Conservation (phyloP, 345 rosid genomes). For the Corymbia maculata region DNA sequence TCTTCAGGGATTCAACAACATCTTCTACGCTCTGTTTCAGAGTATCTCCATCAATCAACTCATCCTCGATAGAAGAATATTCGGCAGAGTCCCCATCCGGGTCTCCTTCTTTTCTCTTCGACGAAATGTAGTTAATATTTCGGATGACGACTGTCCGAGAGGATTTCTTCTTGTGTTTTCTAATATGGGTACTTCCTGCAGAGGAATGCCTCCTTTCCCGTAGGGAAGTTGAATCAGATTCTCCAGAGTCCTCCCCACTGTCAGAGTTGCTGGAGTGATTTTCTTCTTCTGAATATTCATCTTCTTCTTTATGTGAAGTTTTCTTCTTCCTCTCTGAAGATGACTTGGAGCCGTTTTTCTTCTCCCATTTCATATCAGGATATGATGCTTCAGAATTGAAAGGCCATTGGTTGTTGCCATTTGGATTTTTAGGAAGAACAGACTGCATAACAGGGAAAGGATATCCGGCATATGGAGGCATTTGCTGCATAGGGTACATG, state of each 20-base stretch:
- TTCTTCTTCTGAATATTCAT: conserved; percentile 35
- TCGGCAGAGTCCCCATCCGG: conserved; percentile 18
- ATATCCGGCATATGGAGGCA: conserved; percentile 65
- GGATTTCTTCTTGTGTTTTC: conserved; percentile 43
- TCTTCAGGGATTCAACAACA: conserved; percentile 41
- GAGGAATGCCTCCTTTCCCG: conserved; percentile 39
- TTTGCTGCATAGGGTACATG: conserved; percentile 39
- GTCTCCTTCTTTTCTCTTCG: conserved; percentile 58
- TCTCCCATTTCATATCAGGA: not conserved
- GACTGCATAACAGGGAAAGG: conserved; percentile 58
- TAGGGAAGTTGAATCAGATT: conserved; percentile 29
- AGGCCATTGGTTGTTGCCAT: conserved; percentile 19
- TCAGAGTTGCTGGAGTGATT: conserved; percentile 36
- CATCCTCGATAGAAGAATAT: conserved; percentile 32
- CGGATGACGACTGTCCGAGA: conserved; percentile 75
- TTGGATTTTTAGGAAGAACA: conserved; percentile 29
- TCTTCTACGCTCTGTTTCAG: conserved; percentile 45
- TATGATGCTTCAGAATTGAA: conserved; percentile 7
- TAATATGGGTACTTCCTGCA: conserved; percentile 16
- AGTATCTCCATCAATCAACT: conserved; percentile 35
- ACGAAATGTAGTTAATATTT: conserved; percentile 80
- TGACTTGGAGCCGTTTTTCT: conserved; percentile 3
- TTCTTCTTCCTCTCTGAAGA: conserved; percentile 16
- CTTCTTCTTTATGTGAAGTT: conserved; percentile 29
- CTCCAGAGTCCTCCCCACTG: conserved; percentile 15